phyloP scores from a whole-genome alignment of 1,139 yeast genomes.

The Wickerhamomyces sp. region DNA sequence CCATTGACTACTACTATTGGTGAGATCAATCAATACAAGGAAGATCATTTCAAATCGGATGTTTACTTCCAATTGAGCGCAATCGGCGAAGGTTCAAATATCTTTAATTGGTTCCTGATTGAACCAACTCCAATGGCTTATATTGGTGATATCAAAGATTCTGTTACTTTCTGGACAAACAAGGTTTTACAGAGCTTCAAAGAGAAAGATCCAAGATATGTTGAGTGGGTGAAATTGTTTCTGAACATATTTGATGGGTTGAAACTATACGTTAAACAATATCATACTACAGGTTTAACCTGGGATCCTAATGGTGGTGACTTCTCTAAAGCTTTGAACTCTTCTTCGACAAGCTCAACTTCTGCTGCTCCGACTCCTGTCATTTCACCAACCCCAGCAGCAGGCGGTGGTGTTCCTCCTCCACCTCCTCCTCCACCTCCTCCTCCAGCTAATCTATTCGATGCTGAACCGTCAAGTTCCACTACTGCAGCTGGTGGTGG shows the following conservation, averaged over 20 bases:
- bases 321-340: constrained; percentile 41
- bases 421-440: constrained; percentile 72
- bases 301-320: constrained; percentile 64
- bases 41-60: constrained; percentile 63
- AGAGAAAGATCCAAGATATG: constrained; percentile 61
- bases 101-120: constrained; percentile 84
- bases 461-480: constrained; percentile 33
- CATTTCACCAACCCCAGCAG: constrained; percentile 36
- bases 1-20: constrained; percentile 66
- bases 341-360: constrained; percentile 11
- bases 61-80: constrained; percentile 72
- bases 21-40: constrained; percentile 61
- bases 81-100: constrained; percentile 84
- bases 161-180: constrained; percentile 92
- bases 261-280: constrained; percentile 66
- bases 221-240: constrained; percentile 76
- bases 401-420: constrained; percentile 27
- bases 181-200: constrained; percentile 79
- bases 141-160: constrained; percentile 81
- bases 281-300: constrained; percentile 74
- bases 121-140: constrained; percentile 56
- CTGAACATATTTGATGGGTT: constrained; percentile 62
- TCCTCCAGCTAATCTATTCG: constrained; percentile 69
- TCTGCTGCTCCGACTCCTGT: constrained; percentile 28
- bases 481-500: constrained; percentile 42